These are phyloP conservation scores for Gossypium arboreum DNA, from an alignment of 345 rosid species.

Conservation along the genomic window DNA sequence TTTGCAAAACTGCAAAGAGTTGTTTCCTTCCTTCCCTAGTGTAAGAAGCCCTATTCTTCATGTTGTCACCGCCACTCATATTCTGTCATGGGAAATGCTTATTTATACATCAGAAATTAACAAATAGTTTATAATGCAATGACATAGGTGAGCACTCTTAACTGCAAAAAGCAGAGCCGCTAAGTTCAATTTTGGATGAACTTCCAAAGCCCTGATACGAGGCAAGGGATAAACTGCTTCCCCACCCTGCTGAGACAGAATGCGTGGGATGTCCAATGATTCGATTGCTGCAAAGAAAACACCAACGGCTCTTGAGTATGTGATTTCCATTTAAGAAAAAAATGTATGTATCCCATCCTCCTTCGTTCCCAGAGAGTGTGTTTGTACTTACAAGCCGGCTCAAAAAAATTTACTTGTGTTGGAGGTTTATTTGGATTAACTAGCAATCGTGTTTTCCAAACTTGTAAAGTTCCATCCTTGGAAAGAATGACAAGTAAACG, in stretches of 20 bases:
- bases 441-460: constrained; percentile 80
- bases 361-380: not conserved
- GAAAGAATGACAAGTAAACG: constrained; percentile 78
- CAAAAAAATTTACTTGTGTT: constrained; percentile 88
- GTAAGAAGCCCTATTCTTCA: constrained; percentile 72
- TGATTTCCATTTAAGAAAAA: constrained; percentile 7
- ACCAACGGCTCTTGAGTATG: constrained; percentile 12
- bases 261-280: constrained; percentile 74
- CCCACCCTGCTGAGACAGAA: constrained; percentile 95
- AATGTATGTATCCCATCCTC: not conserved
- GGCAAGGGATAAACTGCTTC: constrained; percentile 96
- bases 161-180: constrained; percentile 88
- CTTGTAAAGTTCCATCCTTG: constrained; percentile 91
- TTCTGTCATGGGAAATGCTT: constrained; percentile 44
- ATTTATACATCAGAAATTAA: constrained; percentile 23
- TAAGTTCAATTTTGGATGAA: constrained; percentile 85
- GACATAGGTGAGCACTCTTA: constrained; percentile 31
- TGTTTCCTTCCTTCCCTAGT: constrained; percentile 97
- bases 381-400: constrained; percentile 63
- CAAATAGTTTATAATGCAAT: constrained; percentile 13
- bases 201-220: constrained; percentile 71
- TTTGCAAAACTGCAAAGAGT: constrained; percentile 94
- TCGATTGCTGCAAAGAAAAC: constrained; percentile 66
- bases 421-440: constrained; percentile 91
- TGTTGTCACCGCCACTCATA: constrained; percentile 51